Evolutionary conservation across 805 yeast genomes (phyloP).

Genomic region (Kuraishia floccosa): DNA sequence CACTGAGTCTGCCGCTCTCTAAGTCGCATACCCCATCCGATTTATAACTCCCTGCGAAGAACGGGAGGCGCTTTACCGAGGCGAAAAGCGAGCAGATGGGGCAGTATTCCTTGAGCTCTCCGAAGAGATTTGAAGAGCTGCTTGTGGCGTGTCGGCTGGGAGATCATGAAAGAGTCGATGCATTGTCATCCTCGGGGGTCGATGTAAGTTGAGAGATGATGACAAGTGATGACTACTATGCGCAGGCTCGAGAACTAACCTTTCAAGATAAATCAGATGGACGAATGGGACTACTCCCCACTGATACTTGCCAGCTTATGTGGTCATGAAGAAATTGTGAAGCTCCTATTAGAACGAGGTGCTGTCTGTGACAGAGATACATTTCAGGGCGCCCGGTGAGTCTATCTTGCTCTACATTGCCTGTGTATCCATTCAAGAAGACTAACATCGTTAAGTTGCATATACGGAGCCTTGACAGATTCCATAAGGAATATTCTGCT

Average conservation of each 20-base stretch:
- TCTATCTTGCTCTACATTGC: neutral
- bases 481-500: slow-evolving; percentile 45
- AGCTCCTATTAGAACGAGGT: slow-evolving; percentile 48
- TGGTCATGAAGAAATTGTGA: slow-evolving; percentile 62
- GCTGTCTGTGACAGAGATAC: slow-evolving; percentile 74
- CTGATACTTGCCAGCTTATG: slow-evolving; percentile 63
- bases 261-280: slow-evolving; percentile 32
- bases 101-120: no score
- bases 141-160: slow-evolving; percentile 63
- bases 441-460: slow-evolving; percentile 26
- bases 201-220: slow-evolving; percentile 18
- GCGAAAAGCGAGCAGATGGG: no score
- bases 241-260: neutral
- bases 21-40: no score
- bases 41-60: no score
- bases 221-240: neutral
- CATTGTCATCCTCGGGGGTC: slow-evolving; percentile 40
- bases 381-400: slow-evolving; percentile 50
- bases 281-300: slow-evolving; percentile 69
- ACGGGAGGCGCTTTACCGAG: no score
- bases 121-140: slow-evolving; percentile 29
- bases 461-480: slow-evolving; percentile 70
- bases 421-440: neutral
- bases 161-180: slow-evolving; percentile 52
- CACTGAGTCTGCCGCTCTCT: no score